phyloP scores from a whole-genome alignment of 208 protist species.

The Tritrichomonas foetus region DNA sequence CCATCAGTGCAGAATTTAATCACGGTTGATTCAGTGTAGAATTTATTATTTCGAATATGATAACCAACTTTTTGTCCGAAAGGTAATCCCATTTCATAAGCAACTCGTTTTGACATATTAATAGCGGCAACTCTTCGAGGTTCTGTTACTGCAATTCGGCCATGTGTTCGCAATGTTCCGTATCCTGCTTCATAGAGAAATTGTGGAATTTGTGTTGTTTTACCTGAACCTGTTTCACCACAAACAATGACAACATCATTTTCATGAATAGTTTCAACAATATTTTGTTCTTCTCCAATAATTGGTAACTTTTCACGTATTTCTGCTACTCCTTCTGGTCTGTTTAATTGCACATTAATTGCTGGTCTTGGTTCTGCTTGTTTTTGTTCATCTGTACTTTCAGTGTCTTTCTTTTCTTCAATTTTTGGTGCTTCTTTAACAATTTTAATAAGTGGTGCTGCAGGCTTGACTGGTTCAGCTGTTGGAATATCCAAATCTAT shows the following conservation, averaged over 20 bases:
- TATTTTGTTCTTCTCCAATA: slow-evolving; percentile 67
- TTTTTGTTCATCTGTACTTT: no score
- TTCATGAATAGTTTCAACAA: slow-evolving; percentile 69
- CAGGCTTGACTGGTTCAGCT: background rate
- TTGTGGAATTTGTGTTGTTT: slow-evolving; percentile 74
- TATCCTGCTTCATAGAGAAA: slow-evolving; percentile 75
- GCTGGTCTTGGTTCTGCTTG: background rate
- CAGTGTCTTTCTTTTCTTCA: background rate
- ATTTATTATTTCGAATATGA: slow-evolving; percentile 54
- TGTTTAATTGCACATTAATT: slow-evolving; percentile 45
- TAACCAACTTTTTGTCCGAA: slow-evolving; percentile 62
- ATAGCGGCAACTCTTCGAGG: slow-evolving; percentile 78
- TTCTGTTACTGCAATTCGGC: slow-evolving; percentile 75
- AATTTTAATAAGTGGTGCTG: background rate
- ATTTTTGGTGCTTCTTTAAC: background rate
- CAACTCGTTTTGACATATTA: slow-evolving; percentile 67
- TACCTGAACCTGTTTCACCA: slow-evolving; percentile 71
- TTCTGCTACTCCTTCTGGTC: slow-evolving; percentile 54
- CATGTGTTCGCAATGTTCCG: slow-evolving; percentile 41
- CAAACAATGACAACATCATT: slow-evolving; percentile 68
- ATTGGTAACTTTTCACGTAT: slow-evolving; percentile 63
- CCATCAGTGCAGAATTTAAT: slow-evolving; percentile 51
- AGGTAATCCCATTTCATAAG: slow-evolving; percentile 56
- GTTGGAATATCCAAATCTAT: background rate
- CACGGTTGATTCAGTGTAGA: background rate